These are phyloP conservation scores for Backusella australiensis DNA, from an alignment of 192 early-diverging fungal genomes.

Conservation along the genomic window DNA sequence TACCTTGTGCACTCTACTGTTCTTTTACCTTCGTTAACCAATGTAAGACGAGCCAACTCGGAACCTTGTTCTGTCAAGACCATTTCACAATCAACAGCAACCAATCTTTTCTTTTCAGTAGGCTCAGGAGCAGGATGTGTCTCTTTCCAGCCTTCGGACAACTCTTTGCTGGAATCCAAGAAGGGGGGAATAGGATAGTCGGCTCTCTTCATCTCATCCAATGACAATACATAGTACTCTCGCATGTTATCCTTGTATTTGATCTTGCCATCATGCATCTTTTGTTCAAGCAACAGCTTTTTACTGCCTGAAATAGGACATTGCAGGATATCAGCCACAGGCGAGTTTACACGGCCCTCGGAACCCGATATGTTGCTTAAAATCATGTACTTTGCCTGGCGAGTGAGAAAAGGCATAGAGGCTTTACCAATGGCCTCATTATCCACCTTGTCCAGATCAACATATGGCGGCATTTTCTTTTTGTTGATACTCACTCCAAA, in stretches of 20 bases:
- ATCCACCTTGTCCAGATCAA: conserved; percentile 11
- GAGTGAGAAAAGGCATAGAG: conserved; percentile 23
- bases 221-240: conserved; percentile 41
- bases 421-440: conserved; percentile 9
- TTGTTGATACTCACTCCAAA: conserved; percentile 33
- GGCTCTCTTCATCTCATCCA: conserved; percentile 41
- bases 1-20: neutral
- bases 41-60: conserved; percentile 51
- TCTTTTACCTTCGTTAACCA: conserved; percentile 40
- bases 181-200: conserved; percentile 43
- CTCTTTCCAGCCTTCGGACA: conserved; percentile 45
- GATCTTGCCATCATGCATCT: conserved; percentile 22
- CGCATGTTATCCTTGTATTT: conserved; percentile 21
- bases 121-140: conserved; percentile 23
- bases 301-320: conserved; percentile 38
- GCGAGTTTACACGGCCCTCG: conserved; percentile 33
- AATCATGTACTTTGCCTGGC: conserved; percentile 26
- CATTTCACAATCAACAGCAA: conserved; percentile 67
- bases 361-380: conserved; percentile 37
- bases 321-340: conserved; percentile 40
- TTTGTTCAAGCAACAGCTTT: conserved; percentile 33
- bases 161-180: conserved; percentile 18
- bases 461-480: conserved; percentile 21
- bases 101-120: conserved; percentile 28
- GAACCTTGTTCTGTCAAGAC: conserved; percentile 36